Conservation (phyloP, 169 alveolate species). For the Plasmodium chabaudi region DNA sequence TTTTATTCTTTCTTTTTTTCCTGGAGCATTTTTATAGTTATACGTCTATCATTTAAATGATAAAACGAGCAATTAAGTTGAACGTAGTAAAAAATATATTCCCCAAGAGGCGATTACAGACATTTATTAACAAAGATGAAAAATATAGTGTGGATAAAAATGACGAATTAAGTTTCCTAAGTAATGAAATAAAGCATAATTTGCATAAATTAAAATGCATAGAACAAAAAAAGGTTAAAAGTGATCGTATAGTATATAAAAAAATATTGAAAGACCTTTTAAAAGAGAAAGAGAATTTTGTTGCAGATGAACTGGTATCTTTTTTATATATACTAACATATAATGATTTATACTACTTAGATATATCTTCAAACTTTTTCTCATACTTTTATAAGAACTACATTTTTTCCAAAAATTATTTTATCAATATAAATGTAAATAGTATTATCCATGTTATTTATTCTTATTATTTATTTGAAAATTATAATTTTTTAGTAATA, state of each 20-base stretch:
- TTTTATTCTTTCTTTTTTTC: no score
- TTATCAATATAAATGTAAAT: slow-evolving; percentile 59
- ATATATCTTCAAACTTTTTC: slow-evolving; percentile 56
- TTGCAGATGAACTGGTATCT: slow-evolving; percentile 47
- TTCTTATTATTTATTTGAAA: slow-evolving; percentile 48
- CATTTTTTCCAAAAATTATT: slow-evolving; percentile 38
- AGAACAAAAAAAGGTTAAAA: slow-evolving; percentile 74
- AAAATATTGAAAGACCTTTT: slow-evolving; percentile 70
- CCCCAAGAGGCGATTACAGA: slow-evolving; percentile 25
- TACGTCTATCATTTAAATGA: slow-evolving; percentile 17
- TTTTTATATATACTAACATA: slow-evolving; percentile 56
- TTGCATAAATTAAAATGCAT: slow-evolving; percentile 67
- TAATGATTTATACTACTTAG: slow-evolving; percentile 74
- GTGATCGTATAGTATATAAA: slow-evolving; percentile 63
- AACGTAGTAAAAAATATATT: background rate
- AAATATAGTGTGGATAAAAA: background rate
- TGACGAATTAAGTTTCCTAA: slow-evolving; percentile 44
- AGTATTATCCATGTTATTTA: slow-evolving; percentile 62
- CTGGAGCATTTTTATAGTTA: no score
- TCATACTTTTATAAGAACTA: slow-evolving; percentile 58
- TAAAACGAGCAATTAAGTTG: slow-evolving; percentile 24
- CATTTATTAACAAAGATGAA: slow-evolving; percentile 21
- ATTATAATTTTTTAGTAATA: slow-evolving; percentile 23
- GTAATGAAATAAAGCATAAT: slow-evolving; percentile 60
- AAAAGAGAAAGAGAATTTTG: slow-evolving; percentile 54